Percentiles rank a stretch among this genome's conserved stretches.
These are phyloP conservation scores for Diophrys sp. DNA, from an alignment of 73 alveolate genomes.

Conservation along the genomic window DNA sequence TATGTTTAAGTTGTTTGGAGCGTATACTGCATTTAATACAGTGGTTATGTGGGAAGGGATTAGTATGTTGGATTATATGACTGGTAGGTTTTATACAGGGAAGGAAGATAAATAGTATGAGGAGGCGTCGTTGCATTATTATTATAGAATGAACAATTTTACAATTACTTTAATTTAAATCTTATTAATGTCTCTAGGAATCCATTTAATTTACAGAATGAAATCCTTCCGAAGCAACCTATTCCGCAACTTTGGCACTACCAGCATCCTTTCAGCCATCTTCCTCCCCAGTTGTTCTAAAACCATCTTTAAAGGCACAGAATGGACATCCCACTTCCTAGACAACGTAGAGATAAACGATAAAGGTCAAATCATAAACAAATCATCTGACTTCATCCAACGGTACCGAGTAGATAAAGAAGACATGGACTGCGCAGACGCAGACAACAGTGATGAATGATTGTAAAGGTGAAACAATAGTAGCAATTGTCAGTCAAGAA, in stretches of 20 bases:
- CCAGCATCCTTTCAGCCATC: not conserved
- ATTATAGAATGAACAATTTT: not conserved
- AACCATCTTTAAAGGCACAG: not conserved
- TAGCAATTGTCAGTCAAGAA: not conserved
- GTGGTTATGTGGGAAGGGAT: not conserved
- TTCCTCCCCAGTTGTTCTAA: not conserved
- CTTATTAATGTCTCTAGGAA: too few species aligned
- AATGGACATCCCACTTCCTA: not conserved
- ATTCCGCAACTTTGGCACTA: not conserved
- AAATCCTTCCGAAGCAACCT: not conserved
- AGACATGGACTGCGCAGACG: not conserved
- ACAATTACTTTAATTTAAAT: too few species aligned
- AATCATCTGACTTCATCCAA: too few species aligned
- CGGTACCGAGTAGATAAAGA: too few species aligned
- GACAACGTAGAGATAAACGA: not conserved
- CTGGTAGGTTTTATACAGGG: not conserved
- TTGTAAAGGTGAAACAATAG: not conserved
- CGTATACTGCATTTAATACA: not conserved
- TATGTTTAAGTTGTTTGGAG: not conserved
- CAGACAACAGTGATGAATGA: not conserved
- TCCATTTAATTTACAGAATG: not conserved
- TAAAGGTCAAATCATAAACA: too few species aligned
- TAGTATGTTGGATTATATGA: not conserved
- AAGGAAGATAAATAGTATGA: not conserved
- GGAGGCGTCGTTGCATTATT: not conserved